phyloP scores from a whole-genome alignment of 2,329 filamentous ascomycete genomes.

The Sphaceloma murrayae region DNA sequence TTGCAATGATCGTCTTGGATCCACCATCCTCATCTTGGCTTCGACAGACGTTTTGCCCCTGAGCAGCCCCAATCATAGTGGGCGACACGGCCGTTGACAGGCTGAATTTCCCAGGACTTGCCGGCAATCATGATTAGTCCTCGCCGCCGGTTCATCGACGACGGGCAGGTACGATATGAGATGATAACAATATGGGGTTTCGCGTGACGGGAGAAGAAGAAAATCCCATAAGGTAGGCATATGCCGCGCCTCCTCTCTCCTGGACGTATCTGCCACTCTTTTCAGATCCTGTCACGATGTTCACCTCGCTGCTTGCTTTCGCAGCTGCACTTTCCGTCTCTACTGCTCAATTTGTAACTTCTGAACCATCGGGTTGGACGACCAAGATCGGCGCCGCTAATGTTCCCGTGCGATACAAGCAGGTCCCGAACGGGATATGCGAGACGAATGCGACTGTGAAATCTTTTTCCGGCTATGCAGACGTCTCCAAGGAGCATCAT shows the following conservation, averaged over 20 bases:
- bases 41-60: too few species aligned
- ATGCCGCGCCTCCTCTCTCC: background rate
- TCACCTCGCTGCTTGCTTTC: background rate
- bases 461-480: constrained; percentile 47
- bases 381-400: constrained; percentile 37
- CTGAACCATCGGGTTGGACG: constrained; percentile 36
- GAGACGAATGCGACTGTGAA: constrained; percentile 48
- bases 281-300: background rate
- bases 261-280: background rate
- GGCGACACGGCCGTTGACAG: too few species aligned
- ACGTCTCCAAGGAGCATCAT: constrained; percentile 43
- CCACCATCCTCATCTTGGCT: too few species aligned
- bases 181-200: background rate
- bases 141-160: background rate
- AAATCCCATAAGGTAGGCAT: background rate
- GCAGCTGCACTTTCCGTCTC: background rate
- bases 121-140: background rate
- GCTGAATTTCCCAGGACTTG: too few species aligned
- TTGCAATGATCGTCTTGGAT: too few species aligned
- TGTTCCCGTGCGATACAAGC: constrained; percentile 49
- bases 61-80: too few species aligned
- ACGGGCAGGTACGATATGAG: background rate
- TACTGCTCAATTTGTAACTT: constrained; percentile 37
- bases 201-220: background rate
- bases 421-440: constrained; percentile 47